Evolutionary conservation across 345 rosid genomes (phyloP).

Genomic region (Salix brachista): DNA sequence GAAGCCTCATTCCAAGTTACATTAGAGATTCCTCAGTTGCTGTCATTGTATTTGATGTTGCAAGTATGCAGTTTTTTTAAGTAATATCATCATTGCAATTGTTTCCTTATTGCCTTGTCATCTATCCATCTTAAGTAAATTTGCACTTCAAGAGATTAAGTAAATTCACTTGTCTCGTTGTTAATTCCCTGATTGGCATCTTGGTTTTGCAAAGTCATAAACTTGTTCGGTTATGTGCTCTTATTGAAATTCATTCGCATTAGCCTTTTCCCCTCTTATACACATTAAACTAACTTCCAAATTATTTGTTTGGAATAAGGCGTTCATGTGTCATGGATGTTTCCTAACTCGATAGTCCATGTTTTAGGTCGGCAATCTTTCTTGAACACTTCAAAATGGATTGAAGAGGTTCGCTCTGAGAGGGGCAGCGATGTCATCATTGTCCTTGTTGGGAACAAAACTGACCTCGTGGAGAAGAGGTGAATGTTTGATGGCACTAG

Average conservation of each 20-base stretch:
- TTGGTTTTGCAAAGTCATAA: background rate
- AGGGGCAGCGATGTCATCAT: slow-evolving; percentile 22
- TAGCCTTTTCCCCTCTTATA: background rate
- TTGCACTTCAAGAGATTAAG: background rate
- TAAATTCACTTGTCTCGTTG: background rate
- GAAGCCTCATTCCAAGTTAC: slow-evolving; percentile 24
- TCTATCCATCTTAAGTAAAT: background rate
- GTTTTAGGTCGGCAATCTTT: slow-evolving; percentile 20
- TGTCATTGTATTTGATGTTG: slow-evolving; percentile 24
- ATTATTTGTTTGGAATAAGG: background rate
- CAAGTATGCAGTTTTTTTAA: slow-evolving; percentile 6
- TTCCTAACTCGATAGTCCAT: background rate
- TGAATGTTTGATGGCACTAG: background rate
- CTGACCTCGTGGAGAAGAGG: slow-evolving; percentile 24
- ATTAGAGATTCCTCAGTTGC: slow-evolving; percentile 24
- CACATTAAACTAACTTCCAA: background rate
- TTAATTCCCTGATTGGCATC: background rate
- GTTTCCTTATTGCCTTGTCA: background rate
- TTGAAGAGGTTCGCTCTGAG: slow-evolving; percentile 24
- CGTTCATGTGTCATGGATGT: background rate
- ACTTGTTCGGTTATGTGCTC: background rate
- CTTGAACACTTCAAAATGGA: slow-evolving; percentile 22
- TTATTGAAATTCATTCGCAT: background rate
- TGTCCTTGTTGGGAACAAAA: slow-evolving; percentile 23
- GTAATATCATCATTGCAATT: background rate